These are phyloP conservation scores for Kodamaea fukazawae DNA, from an alignment of 805 yeast genomes.

Conservation along the genomic window DNA sequence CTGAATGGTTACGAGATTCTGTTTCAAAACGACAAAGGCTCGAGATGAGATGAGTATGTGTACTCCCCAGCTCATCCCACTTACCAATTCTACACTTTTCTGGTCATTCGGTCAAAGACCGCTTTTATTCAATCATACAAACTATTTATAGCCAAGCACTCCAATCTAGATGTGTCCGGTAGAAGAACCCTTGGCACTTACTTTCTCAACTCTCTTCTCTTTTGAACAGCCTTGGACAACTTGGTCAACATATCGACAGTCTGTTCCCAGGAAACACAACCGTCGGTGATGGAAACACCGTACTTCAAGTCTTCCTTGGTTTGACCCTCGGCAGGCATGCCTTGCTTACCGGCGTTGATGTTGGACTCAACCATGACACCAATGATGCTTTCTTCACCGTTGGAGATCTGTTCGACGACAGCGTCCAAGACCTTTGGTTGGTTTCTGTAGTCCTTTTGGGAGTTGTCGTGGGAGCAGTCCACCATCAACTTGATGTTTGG, in stretches of 20 bases:
- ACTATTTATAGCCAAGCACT: no score
- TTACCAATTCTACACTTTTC: not conserved
- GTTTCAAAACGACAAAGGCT: no score
- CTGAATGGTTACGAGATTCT: no score
- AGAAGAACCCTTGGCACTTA: no score
- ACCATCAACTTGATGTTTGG: slow-evolving; percentile 72
- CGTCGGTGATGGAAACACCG: slow-evolving; percentile 97
- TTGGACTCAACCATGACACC: slow-evolving; percentile 97
- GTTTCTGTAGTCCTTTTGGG: slow-evolving; percentile 88
- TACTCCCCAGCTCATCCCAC: no score
- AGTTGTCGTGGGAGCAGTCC: slow-evolving; percentile 98
- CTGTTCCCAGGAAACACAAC: slow-evolving; percentile 89
- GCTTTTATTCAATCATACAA: no score
- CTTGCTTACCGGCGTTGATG: slow-evolving; percentile 88
- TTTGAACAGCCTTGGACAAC: slow-evolving; percentile 78
- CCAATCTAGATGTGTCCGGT: no score
- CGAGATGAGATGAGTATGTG: no score
- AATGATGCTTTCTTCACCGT: slow-evolving; percentile 76
- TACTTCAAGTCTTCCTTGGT: slow-evolving; percentile 65
- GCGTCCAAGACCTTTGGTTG: slow-evolving; percentile 88
- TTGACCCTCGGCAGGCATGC: slow-evolving; percentile 56
- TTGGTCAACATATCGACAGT: slow-evolving; percentile 78
- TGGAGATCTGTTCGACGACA: slow-evolving; percentile 77
- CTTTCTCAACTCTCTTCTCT: slow-evolving; percentile 56
- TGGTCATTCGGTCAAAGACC: not conserved